Base-by-base conservation (phyloP, 768 basidiomycete genomes). In the Suillus decipiens region DNA sequence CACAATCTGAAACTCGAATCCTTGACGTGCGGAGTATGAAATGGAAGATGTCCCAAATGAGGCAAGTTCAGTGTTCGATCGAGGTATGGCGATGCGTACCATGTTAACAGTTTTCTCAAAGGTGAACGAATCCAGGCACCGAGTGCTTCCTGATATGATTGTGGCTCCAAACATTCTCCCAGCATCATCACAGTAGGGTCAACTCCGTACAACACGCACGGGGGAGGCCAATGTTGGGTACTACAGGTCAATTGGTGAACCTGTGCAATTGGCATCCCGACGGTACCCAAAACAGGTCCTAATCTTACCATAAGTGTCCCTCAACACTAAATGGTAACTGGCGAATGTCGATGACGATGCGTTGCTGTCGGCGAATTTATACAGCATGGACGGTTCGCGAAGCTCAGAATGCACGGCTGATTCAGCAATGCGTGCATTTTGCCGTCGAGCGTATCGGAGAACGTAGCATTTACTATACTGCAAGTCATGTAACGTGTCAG, bases 231-330 rank as follows among this genome's bases (percentile, higher is more conserved):
- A 28, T 28, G 28, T 28, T 28, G 28, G 28, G 28, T 28, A 28
- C 28, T 28, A 1, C 28, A 28, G 28, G 28, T 28, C 28, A 28
- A n/a, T n/a, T n/a, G n/a, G n/a, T 12, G 7, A 56, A 56, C 37
- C 55, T 56, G 55, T 56, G 55, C 55, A 56, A 39, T 56, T 56
- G 55, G 22, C 37, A 56, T 56, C 55, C 36, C 55, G 55, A 22
- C 24, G 55, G 55, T 24, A 17, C 22, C 51, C 14, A 4, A 57
- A 19, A 57, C 17, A 15, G 17, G 55, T 28, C 39, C 2, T 3
- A 28, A 28, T 17, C 37, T 57, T 39, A 57, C 55, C 37, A 11
- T 24, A 57, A 57, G 5, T 2, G 37, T 28, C 28, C 8, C 2
- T 56, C 19, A 15, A 39, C 39, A 56, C 22, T 39, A 24, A 5